phyloP scores from a whole-genome alignment of 495 filamentous ascomycete genomes.

The Tuber indicum region DNA sequence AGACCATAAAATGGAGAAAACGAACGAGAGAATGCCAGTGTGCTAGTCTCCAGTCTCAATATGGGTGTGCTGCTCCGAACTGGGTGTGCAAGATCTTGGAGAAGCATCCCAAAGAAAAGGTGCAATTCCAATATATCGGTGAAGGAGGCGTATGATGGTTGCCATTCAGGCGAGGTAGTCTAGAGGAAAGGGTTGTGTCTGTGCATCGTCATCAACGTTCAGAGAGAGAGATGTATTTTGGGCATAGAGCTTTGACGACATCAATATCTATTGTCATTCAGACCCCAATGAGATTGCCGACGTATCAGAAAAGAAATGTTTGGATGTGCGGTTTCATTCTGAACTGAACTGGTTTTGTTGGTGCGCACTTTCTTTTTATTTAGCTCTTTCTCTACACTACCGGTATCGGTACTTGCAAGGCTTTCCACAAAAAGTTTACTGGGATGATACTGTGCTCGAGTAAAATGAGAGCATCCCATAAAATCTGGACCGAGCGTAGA shows the following conservation, averaged over 20 bases:
- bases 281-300: background rate
- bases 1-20: background rate
- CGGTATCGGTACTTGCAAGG: background rate
- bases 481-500: conserved; percentile 1
- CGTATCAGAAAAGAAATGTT: background rate
- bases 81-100: background rate
- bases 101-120: background rate
- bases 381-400: background rate
- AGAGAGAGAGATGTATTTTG: background rate
- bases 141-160: background rate
- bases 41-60: background rate
- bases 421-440: background rate
- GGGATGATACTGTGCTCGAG: background rate
- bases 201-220: background rate
- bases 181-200: background rate
- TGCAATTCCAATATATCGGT: background rate
- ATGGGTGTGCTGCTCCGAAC: background rate
- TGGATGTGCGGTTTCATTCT: background rate
- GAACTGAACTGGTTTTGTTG: background rate
- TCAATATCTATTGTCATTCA: background rate
- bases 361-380: conserved; percentile 1
- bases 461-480: background rate
- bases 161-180: background rate
- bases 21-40: background rate
- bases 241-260: background rate